A percentile compares a stretch with the other conserved stretches of the same genome.
phyloP scores from a whole-genome alignment of 345 rosid species.

The Gossypium stocksii region DNA sequence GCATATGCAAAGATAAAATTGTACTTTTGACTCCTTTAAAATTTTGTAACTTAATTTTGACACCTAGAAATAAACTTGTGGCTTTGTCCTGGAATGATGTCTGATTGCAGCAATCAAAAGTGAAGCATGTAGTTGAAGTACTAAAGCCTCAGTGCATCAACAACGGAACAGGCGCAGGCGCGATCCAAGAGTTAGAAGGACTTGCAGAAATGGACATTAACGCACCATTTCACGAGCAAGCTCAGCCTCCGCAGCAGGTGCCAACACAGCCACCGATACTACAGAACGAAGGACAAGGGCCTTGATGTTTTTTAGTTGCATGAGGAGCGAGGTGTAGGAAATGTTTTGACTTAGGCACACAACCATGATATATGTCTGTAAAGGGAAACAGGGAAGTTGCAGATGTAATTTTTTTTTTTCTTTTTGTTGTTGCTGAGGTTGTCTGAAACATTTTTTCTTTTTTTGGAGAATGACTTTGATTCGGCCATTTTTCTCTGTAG shows the following conservation, averaged over 20 bases:
- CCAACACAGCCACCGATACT: conserved; percentile 7
- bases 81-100: not conserved
- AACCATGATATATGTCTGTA: conserved; percentile 1
- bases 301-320: not conserved
- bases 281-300: not conserved
- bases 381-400: conserved; percentile 18
- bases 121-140: conserved; percentile 38
- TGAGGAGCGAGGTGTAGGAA: conserved; percentile 18
- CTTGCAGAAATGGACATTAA: conserved; percentile 44
- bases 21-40: too few relatives aligned
- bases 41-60: too few relatives aligned
- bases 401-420: not conserved
- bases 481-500: not conserved
- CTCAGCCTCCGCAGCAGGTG: not conserved
- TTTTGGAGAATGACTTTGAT: not conserved
- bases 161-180: conserved; percentile 14
- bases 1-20: too few relatives aligned
- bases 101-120: conserved; percentile 53
- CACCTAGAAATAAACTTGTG: too few relatives aligned
- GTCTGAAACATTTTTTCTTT: not conserved
- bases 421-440: conserved; percentile 2
- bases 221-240: conserved; percentile 24
- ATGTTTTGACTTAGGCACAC: conserved; percentile 21
- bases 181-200: conserved; percentile 59
- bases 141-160: conserved; percentile 40